phyloP scores from a whole-genome alignment of 306 rosid genomes.

The Rosa multiflora region DNA sequence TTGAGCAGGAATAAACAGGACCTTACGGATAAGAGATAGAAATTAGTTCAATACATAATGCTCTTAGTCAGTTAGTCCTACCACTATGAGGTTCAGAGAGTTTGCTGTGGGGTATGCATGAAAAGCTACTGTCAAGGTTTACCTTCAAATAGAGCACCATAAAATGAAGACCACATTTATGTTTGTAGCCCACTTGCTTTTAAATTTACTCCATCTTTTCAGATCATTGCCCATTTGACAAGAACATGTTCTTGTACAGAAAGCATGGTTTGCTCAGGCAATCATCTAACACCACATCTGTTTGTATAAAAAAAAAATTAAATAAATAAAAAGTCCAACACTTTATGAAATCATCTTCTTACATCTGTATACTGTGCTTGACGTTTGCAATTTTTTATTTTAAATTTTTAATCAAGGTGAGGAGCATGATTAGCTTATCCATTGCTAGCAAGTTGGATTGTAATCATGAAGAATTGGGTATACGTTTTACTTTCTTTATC shows the following conservation, averaged over 20 bases:
- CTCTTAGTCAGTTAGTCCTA: not conserved
- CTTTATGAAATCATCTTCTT: slow-evolving; percentile 6
- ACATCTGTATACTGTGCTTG: slow-evolving; percentile 6
- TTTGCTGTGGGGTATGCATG: slow-evolving; percentile 36
- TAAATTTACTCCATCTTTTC: slow-evolving; percentile 28
- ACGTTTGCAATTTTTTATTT: slow-evolving; percentile 28
- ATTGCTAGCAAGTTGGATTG: slow-evolving; percentile 18
- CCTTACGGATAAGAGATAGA: not conserved
- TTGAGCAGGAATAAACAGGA: not conserved
- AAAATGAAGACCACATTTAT: slow-evolving; percentile 31
- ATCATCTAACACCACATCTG: slow-evolving; percentile 39
- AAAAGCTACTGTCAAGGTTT: slow-evolving; percentile 37
- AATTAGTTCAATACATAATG: slow-evolving; percentile 21
- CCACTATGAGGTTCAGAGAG: slow-evolving; percentile 21
- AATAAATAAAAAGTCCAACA: no score
- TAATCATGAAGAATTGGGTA: slow-evolving; percentile 13
- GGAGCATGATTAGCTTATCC: slow-evolving; percentile 11
- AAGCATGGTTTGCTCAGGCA: slow-evolving; percentile 39
- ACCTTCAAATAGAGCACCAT: slow-evolving; percentile 34
- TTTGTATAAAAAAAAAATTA: not conserved
- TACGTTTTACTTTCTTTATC: slow-evolving; percentile 4
- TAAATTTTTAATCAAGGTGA: slow-evolving; percentile 3
- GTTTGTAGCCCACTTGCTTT: slow-evolving; percentile 40
- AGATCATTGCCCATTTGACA: slow-evolving; percentile 18
- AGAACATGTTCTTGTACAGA: not conserved